Base-by-base conservation (phyloP, 2,329 filamentous ascomycete genomes). In the Coccinonectria pachysandricola region DNA sequence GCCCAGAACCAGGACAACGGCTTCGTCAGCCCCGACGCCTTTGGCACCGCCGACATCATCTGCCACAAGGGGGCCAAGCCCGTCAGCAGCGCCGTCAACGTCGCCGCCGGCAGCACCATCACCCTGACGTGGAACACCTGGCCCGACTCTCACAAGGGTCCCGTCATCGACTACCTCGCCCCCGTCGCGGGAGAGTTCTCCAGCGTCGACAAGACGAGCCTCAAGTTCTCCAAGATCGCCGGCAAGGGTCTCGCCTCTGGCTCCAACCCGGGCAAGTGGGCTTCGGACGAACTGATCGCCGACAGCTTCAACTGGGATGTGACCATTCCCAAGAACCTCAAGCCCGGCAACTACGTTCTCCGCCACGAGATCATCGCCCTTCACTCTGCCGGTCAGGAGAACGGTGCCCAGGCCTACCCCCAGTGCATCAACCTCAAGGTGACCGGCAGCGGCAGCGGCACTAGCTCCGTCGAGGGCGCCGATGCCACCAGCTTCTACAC, bases 81-180 rank as follows among this genome's bases (percentile, higher is more conserved):
- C 14, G 62, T 54, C 7, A 32, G 49, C 19, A 50, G 54, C 28
- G 54, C 53, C 11, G 54, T 59, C 17, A 42, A 43, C 3, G 65
- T 79, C 19, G 57, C 62, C n/a, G 77, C 75, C 9, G 78, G 77
- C 35, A 59, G 60, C 36, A 60, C 59, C 7, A 49, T 81, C 39
- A 57, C 67, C 32, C 53, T 81, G 18, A 62, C 71, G 42, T 81
- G 76, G 77, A 69, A 62, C 31, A 57, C 58, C 10, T 82, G 77
- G 77, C 75, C 76, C n/a, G 59, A 66, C 7, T 66, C 62, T 28
- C 65, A 82, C 56, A 62, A 75, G 37, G 72, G 72, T 3, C 72
- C 72, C 11, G 61, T 76, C 39, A 61, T 75, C 38, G 65, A 65
- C 46, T 76, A 76, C 56, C 54, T 77, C 19, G 73, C 73, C 31